Evolutionary conservation across 1,284 basidiomycete genomes (phyloP).

Genomic region (Rhodotorula sp.): DNA sequence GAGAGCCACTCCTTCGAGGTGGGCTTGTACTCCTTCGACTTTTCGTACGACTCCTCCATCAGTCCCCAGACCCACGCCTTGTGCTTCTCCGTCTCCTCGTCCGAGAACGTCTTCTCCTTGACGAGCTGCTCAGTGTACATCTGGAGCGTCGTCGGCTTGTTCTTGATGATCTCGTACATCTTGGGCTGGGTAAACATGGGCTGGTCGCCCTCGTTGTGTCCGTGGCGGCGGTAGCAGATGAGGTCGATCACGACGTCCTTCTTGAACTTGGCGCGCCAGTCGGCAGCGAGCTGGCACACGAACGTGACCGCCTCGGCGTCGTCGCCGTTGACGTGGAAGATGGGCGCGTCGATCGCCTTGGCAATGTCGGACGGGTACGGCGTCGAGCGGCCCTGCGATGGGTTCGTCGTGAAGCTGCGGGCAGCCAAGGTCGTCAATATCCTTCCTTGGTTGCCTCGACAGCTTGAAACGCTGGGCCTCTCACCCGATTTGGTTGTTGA

Average conservation of each 20-base stretch:
- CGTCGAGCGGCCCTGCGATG: slow-evolving; percentile 94
- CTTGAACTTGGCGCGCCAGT: slow-evolving; percentile 98
- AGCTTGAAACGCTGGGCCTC: too few relatives aligned
- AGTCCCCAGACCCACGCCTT: slow-evolving; percentile 99
- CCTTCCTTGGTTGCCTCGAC: too few relatives aligned
- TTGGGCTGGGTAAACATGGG: slow-evolving; percentile 97
- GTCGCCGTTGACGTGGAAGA: slow-evolving; percentile 99
- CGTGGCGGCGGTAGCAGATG: slow-evolving; percentile 97
- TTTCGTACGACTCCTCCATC: slow-evolving; percentile 86
- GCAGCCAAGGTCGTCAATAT: too few relatives aligned
- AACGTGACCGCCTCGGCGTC: slow-evolving; percentile 98
- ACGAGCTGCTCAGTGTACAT: slow-evolving; percentile 90
- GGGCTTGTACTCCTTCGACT: slow-evolving; percentile 90
- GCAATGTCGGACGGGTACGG: slow-evolving; percentile 99
- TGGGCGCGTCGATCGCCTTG: slow-evolving; percentile 96
- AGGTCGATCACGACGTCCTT: slow-evolving; percentile 98
- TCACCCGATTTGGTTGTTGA: slow-evolving; percentile 96
- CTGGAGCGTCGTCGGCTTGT: slow-evolving; percentile 87
- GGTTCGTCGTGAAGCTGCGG: slow-evolving; percentile 85
- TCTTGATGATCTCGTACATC: slow-evolving; percentile 97
- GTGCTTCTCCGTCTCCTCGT: slow-evolving; percentile 96
- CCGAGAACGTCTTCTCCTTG: slow-evolving; percentile 88
- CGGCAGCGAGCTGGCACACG: slow-evolving; percentile 95
- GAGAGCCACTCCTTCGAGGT: slow-evolving; percentile 96
- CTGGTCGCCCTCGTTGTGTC: slow-evolving; percentile 99